A percentile compares a stretch with the other conserved stretches of the same genome.
phyloP scores from a whole-genome alignment of 768 basidiomycete species.

The Pisolithus sp. region DNA sequence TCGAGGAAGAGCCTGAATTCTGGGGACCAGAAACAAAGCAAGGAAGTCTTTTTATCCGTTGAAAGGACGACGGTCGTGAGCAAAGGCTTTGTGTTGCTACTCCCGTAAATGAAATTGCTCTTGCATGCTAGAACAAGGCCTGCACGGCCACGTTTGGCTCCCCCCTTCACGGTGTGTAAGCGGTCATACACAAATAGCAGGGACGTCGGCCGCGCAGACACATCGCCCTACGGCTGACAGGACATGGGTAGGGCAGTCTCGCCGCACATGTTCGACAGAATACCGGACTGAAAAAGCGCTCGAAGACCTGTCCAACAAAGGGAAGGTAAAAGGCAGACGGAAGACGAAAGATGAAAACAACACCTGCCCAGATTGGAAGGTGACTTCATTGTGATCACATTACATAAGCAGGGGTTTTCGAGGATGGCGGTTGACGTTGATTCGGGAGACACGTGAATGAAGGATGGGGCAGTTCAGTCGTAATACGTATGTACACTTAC shows the following conservation, averaged over 20 bases:
- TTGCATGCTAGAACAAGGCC: not conserved
- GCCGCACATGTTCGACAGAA: too few relatives aligned
- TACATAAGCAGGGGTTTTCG: not conserved
- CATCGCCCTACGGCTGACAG: not conserved
- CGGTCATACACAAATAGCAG: not conserved
- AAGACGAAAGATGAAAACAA: constrained; percentile 5
- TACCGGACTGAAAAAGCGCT: too few relatives aligned
- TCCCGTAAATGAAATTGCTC: not conserved
- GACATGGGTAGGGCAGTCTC: not conserved
- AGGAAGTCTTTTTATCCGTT: not conserved
- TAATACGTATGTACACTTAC: too few relatives aligned
- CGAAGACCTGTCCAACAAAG: not conserved
- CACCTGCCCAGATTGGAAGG: constrained; percentile 4
- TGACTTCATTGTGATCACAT: not conserved
- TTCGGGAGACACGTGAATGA: too few relatives aligned
- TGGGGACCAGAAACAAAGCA: not conserved
- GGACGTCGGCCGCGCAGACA: not conserved
- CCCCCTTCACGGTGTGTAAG: constrained; percentile 2
- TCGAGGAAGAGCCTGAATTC: too few relatives aligned
- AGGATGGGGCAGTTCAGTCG: too few relatives aligned
- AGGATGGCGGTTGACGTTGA: too few relatives aligned
- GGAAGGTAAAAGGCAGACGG: constrained; percentile 4
- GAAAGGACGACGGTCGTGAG: not conserved
- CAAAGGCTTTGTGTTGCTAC: constrained; percentile 1
- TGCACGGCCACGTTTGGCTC: constrained; percentile 1